These are phyloP conservation scores for Lagenidium giganteum DNA, from an alignment of 352 stramenopile species.

Conservation along the genomic window DNA sequence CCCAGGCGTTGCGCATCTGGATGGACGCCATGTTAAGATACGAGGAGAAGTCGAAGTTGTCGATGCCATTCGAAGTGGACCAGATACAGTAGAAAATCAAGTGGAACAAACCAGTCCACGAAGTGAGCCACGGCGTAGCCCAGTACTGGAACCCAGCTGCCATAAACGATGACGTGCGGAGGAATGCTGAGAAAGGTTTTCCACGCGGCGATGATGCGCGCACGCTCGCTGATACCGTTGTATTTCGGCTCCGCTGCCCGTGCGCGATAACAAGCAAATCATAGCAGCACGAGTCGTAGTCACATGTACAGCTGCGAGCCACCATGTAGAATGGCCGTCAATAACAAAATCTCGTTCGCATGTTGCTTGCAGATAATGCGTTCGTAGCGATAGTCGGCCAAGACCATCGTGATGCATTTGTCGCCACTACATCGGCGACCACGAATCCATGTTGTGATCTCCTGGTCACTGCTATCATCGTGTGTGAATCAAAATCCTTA, in stretches of 20 bases:
- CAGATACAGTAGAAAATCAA: constrained; percentile 18
- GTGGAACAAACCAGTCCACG: constrained; percentile 21
- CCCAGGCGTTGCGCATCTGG: constrained; percentile 35
- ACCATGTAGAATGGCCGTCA: constrained; percentile 1
- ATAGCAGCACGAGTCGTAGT: constrained; percentile 10
- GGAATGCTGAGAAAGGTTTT: constrained; percentile 11
- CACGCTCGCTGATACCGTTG: background rate
- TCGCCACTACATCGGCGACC: background rate
- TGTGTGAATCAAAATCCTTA: too few species aligned
- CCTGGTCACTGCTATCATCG: too few species aligned
- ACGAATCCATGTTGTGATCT: constrained; percentile 11
- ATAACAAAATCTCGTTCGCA: background rate
- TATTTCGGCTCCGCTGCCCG: constrained; percentile 2
- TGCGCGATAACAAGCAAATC: constrained; percentile 4
- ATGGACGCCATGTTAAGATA: constrained; percentile 17
- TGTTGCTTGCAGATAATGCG: constrained; percentile 3
- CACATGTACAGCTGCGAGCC: constrained; percentile 14
- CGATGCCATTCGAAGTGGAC: constrained; percentile 12
- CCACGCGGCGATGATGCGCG: background rate
- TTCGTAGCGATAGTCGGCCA: constrained; percentile 25
- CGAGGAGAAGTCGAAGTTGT: constrained; percentile 14
- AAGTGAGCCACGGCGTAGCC: constrained; percentile 23
- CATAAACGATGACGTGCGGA: constrained; percentile 17
- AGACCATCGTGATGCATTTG: constrained; percentile 8
- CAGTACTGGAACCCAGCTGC: constrained; percentile 24